Conservation (phyloP, 2,329 filamentous ascomycete genomes). For the Fusarium mundagurra region DNA sequence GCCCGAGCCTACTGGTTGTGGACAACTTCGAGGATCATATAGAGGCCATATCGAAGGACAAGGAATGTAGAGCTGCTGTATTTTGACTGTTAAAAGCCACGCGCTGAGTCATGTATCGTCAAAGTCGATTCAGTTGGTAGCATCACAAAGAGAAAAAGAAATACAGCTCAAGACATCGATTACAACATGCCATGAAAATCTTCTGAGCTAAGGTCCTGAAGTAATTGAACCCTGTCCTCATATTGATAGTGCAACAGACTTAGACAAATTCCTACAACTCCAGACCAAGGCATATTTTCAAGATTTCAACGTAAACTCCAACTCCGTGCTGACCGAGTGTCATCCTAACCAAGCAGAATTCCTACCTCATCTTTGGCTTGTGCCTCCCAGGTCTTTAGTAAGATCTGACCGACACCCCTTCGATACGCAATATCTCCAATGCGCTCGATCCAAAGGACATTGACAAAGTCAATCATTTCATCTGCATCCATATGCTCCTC, state of each 20-base stretch:
- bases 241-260: background rate
- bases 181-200: background rate
- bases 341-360: constrained; percentile 52
- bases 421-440: constrained; percentile 55
- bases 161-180: background rate
- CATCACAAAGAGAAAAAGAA: background rate
- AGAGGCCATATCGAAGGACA: background rate
- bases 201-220: background rate
- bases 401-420: constrained; percentile 55
- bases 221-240: background rate
- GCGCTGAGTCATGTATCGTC: background rate
- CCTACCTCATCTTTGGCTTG: constrained; percentile 53
- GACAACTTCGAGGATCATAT: background rate
- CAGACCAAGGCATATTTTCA: constrained; percentile 13
- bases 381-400: constrained; percentile 53
- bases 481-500: constrained; percentile 54
- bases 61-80: background rate
- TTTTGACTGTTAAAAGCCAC: background rate
- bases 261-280: constrained; percentile 1
- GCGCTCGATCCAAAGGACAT: constrained; percentile 58
- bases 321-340: constrained; percentile 28
- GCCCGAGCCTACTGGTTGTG: background rate
- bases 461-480: constrained; percentile 56
- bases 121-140: background rate
- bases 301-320: constrained; percentile 12